phyloP scores from a whole-genome alignment of 2,329 filamentous ascomycete genomes.

The Monosporascus ibericus region DNA sequence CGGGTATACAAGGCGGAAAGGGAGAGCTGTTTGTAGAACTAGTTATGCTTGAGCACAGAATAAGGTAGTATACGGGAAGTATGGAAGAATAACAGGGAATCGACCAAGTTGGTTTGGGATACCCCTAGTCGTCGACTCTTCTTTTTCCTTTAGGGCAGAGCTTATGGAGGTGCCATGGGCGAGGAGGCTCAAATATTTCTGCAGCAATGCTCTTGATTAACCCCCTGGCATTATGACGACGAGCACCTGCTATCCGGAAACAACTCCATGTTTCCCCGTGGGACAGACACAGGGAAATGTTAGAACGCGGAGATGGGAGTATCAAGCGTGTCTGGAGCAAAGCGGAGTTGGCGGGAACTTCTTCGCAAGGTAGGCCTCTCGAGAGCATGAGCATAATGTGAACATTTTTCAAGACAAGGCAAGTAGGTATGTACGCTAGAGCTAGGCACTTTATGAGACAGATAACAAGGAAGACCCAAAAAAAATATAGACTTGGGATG shows the following conservation, averaged over 20 bases:
- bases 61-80: neutral
- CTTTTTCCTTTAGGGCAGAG: neutral
- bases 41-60: neutral
- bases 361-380: too few relatives aligned
- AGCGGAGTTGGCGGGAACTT: too few relatives aligned
- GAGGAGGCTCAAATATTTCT: neutral
- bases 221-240: neutral
- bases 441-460: too few relatives aligned
- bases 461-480: too few relatives aligned
- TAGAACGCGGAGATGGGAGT: neutral
- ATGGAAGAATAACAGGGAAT: too few relatives aligned
- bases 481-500: too few relatives aligned
- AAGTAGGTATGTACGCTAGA: too few relatives aligned
- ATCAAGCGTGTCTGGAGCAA: neutral
- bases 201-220: neutral
- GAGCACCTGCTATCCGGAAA: constrained; percentile 4
- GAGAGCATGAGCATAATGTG: too few relatives aligned
- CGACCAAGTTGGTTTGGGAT: neutral
- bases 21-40: constrained; percentile 18
- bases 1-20: constrained; percentile 11
- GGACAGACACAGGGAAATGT: neutral
- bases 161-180: neutral
- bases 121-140: neutral
- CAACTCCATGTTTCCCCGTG: neutral
- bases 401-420: too few relatives aligned